Conservation (phyloP, 768 basidiomycete genomes). For the Suillus cothurnatus region DNA sequence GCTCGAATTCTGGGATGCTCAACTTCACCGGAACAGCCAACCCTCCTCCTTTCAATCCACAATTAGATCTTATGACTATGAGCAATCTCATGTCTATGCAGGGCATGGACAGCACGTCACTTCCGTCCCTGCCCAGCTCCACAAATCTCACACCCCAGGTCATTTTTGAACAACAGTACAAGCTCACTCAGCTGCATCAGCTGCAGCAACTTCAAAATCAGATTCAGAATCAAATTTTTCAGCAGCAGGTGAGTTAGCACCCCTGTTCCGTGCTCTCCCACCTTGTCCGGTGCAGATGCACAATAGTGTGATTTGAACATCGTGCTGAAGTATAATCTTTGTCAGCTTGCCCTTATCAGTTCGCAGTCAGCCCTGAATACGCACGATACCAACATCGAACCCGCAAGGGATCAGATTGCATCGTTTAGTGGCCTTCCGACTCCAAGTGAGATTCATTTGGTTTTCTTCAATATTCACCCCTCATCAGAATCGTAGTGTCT, state of each 20-base stretch:
- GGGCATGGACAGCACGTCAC: conserved; percentile 34
- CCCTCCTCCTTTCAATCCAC: conserved; percentile 26
- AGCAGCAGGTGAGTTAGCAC: conserved; percentile 70
- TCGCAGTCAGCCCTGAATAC: conserved; percentile 40
- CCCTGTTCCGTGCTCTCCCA: conserved; percentile 18
- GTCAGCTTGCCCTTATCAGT: conserved; percentile 70
- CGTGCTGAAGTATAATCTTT: conserved; percentile 16
- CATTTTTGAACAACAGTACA: conserved; percentile 76
- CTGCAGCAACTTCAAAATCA: conserved; percentile 80
- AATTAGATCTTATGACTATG: conserved; percentile 48
- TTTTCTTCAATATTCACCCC: conserved; percentile 12
- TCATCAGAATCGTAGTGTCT: conserved; percentile 44
- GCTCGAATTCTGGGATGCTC: conserved; percentile 9
- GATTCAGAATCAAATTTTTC: conserved; percentile 86
- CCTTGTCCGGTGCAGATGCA: conserved; percentile 11
- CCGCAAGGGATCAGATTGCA: conserved; percentile 36
- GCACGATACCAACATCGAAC: conserved; percentile 37
- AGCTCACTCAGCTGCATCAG: conserved; percentile 75
- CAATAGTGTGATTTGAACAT: background rate
- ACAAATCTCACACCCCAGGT: conserved; percentile 45
- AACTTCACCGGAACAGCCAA: conserved; percentile 15
- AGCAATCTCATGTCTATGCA: conserved; percentile 56
- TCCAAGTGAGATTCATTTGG: conserved; percentile 51
- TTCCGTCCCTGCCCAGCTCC: conserved; percentile 18
- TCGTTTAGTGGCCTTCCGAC: conserved; percentile 62